phyloP scores from a whole-genome alignment of 2,329 filamentous ascomycete genomes.

The Talaromyces islandicus region DNA sequence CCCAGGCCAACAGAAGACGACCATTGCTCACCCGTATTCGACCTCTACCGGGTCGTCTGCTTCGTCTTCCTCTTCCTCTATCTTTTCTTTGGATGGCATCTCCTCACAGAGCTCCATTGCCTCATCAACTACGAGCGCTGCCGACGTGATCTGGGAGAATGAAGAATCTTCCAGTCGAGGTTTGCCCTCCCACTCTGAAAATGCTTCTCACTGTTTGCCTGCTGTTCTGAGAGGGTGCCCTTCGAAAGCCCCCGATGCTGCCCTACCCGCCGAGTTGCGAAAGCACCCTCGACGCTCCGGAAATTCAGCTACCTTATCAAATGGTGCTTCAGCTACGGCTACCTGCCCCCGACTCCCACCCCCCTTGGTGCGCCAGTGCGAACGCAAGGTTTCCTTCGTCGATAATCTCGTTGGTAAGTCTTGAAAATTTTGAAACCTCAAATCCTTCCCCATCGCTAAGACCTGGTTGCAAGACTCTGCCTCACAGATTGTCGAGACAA shows the following conservation, averaged over 20 bases:
- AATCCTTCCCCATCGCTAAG: slow-evolving; percentile 30
- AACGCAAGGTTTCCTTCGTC: slow-evolving; percentile 92
- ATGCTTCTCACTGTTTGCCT: slow-evolving; percentile 19
- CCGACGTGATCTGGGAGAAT: slow-evolving; percentile 46
- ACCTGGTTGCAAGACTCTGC: slow-evolving; percentile 69
- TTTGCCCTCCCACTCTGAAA: slow-evolving; percentile 15
- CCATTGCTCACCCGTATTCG: slow-evolving; percentile 54
- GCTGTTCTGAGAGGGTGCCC: slow-evolving; percentile 21
- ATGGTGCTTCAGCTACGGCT: slow-evolving; percentile 36
- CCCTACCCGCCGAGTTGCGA: slow-evolving; percentile 35
- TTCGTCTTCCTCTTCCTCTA: slow-evolving; percentile 68
- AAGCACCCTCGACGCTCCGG: slow-evolving; percentile 50
- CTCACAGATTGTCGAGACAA: slow-evolving; percentile 92
- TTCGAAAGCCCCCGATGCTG: slow-evolving; percentile 25
- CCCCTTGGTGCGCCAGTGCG: slow-evolving; percentile 73
- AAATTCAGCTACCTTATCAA: slow-evolving; percentile 48
- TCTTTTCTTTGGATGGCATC: slow-evolving; percentile 64
- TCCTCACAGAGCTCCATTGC: slow-evolving; percentile 66
- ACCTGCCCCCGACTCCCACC: slow-evolving; percentile 61
- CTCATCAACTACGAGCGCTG: slow-evolving; percentile 57
- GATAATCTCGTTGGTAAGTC: slow-evolving; percentile 94
- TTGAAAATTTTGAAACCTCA: neutral
- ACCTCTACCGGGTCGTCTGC: slow-evolving; percentile 67
- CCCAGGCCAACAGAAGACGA: slow-evolving; percentile 31
- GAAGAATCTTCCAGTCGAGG: slow-evolving; percentile 25